Evolutionary conservation across 371 early-diverging fungal genomes (phyloP), one percentile per base, ranked within the genome.

Genomic region (Phascolomyces articulosus): DNA sequence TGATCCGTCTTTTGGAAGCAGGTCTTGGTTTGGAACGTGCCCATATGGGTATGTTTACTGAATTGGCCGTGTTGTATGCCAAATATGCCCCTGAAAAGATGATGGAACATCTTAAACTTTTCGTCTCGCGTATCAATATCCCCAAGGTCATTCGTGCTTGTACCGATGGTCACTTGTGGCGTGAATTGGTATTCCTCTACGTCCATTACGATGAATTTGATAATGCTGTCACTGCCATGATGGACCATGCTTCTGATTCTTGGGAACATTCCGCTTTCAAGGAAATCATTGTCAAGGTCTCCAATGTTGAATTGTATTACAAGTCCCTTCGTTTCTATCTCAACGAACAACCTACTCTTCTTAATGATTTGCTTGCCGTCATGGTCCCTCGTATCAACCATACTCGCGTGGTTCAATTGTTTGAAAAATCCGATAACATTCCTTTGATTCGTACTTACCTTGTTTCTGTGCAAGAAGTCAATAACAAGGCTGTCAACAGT

Each of bases 41-140:
- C 4, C 98, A 98, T 71, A 98, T 98, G 98, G 98, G 97, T 48
- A 96, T 98, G 97, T 98, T 98, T 72, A 98, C 99, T 0, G 98
- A 98, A 73, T 84, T 98, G 40, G 96, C 98, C 16, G 91, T 97
- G 62, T 81, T 97, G 62, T 98, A 98, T 79, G 91, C 95, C 69
- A 96, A 96, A 75, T 95, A 98, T 85, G 84, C 87, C 3, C 93
- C 96, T 1, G 96, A 95, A 63, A 85, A 89, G 53, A 87, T 97
- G 84, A 95, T 96, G 94, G 97, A 96, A 71, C 98, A 98, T 71
- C 86, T 98, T 60, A 94, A 97, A 72, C 85, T 96, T 58, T 98
- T 93, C 79, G 94, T 95, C 83, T 90, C 92, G 40, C 94, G 98
- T 58, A 94, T 98, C 86, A 98, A 98, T 80, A 96, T 97, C 60